Evolutionary conservation across 805 yeast species (phyloP).

Genomic region (Starmera quercuum): DNA sequence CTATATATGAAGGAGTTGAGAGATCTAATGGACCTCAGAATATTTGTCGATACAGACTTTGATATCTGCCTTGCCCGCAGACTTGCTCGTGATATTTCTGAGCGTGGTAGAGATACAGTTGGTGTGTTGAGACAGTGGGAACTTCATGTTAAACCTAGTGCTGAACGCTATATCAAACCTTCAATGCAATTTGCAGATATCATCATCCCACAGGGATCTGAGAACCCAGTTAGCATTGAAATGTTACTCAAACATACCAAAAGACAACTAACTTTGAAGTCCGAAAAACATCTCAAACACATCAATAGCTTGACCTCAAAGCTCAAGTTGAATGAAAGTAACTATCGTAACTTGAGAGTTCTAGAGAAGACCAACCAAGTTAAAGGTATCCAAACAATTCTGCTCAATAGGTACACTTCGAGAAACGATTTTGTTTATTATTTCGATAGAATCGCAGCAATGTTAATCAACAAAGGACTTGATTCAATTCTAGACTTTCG

Average conservation of each 20-base stretch:
- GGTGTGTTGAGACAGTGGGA: constrained; percentile 91
- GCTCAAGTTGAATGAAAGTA: constrained; percentile 18
- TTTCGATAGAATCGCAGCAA: constrained; percentile 74
- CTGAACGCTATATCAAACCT: constrained; percentile 65
- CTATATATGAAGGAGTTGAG: constrained; percentile 62
- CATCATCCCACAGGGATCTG: constrained; percentile 86
- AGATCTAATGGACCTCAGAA: constrained; percentile 74
- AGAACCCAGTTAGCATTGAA: constrained; percentile 71
- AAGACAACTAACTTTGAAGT: constrained; percentile 60
- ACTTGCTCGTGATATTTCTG: constrained; percentile 75
- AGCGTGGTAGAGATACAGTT: constrained; percentile 75
- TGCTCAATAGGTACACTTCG: constrained; percentile 45
- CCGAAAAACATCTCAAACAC: constrained; percentile 58
- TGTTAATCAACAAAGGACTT: constrained; percentile 61
- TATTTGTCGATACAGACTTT: constrained; percentile 89
- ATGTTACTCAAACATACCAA: constrained; percentile 74
- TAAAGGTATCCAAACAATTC: constrained; percentile 60
- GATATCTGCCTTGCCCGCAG: constrained; percentile 90
- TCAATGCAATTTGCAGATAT: constrained; percentile 77
- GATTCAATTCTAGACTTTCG: constrained; percentile 41
- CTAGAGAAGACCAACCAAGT: constrained; percentile 54
- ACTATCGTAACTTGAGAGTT: constrained; percentile 13
- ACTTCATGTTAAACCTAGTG: constrained; percentile 85
- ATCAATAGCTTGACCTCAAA: constrained; percentile 48
- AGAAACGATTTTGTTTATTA: constrained; percentile 80